Conservation (phyloP, 805 yeast species). For the Yamadazyma philogaea region DNA sequence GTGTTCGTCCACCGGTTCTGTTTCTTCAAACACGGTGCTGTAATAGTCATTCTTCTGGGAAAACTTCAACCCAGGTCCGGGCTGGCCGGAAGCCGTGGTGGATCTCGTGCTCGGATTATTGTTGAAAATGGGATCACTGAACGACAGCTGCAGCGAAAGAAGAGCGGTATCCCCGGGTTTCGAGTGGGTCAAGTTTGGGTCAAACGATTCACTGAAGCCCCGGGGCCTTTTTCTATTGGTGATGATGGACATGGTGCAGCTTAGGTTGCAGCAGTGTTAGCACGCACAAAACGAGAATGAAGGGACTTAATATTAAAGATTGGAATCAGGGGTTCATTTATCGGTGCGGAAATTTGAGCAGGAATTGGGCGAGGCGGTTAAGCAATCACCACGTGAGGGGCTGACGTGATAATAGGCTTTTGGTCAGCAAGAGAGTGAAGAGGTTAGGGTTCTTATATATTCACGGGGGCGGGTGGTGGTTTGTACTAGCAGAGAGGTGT, state of each 20-base stretch:
- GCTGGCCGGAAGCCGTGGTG: background rate
- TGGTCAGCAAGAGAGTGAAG: too few species aligned
- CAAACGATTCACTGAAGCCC: slow-evolving; percentile 41
- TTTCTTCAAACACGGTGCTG: slow-evolving; percentile 14
- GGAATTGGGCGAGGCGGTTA: slow-evolving; percentile 2
- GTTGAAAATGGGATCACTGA: slow-evolving; percentile 2
- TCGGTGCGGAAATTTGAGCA: slow-evolving; percentile 1
- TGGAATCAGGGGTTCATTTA: slow-evolving; percentile 5
- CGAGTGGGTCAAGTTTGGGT: slow-evolving; percentile 4
- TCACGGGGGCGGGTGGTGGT: background rate
- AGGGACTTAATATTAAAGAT: background rate
- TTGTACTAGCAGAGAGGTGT: too few species aligned
- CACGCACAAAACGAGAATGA: background rate
- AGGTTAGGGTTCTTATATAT: background rate
- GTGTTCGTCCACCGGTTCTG: slow-evolving; percentile 2
- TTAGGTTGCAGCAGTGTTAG: background rate
- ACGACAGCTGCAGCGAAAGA: slow-evolving; percentile 1
- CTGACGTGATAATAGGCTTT: too few species aligned
- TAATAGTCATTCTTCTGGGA: slow-evolving; percentile 7
- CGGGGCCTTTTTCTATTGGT: slow-evolving; percentile 45
- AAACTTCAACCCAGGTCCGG: slow-evolving; percentile 2
- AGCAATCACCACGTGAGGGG: slow-evolving; percentile 6
- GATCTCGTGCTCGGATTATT: background rate
- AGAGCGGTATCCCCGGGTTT: slow-evolving; percentile 5
- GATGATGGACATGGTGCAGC: slow-evolving; percentile 30